These are phyloP conservation scores for Nannochloris sp. DNA, from an alignment of 139 green algal genomes.

Conservation along the genomic window DNA sequence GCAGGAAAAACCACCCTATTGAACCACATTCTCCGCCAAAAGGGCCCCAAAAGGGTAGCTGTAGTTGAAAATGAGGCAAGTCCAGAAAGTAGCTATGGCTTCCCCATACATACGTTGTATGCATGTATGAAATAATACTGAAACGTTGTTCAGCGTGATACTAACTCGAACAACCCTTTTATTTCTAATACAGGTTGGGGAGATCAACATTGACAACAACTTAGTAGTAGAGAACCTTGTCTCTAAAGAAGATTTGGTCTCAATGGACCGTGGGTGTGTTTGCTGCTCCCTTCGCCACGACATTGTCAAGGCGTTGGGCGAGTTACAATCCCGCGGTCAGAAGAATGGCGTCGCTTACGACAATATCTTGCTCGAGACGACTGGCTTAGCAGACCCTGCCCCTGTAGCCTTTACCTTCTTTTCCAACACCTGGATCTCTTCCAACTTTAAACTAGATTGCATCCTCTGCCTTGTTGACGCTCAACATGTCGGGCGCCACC, in stretches of 20 bases:
- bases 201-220: slow-evolving; percentile 82
- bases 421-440: slow-evolving; percentile 71
- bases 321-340: slow-evolving; percentile 46
- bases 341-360: slow-evolving; percentile 33
- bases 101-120: background rate
- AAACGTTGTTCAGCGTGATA: slow-evolving; percentile 28
- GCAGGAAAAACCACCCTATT: slow-evolving; percentile 68
- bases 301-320: slow-evolving; percentile 64
- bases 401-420: slow-evolving; percentile 85
- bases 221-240: slow-evolving; percentile 47
- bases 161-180: background rate
- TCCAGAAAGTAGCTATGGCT: too few relatives aligned
- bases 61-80: slow-evolving; percentile 81
- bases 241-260: slow-evolving; percentile 74
- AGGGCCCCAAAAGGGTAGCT: slow-evolving; percentile 49
- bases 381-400: slow-evolving; percentile 73
- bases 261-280: slow-evolving; percentile 74
- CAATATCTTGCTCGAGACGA: slow-evolving; percentile 74
- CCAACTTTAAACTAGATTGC: slow-evolving; percentile 63
- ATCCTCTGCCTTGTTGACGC: slow-evolving; percentile 76
- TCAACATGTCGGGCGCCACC: slow-evolving; percentile 34
- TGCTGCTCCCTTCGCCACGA: slow-evolving; percentile 81
- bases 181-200: slow-evolving; percentile 44
- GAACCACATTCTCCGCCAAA: slow-evolving; percentile 65
- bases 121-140: background rate